These are phyloP conservation scores for Larix kaempferi DNA, from an alignment of 75 land plant genomes.

Conservation along the genomic window DNA sequence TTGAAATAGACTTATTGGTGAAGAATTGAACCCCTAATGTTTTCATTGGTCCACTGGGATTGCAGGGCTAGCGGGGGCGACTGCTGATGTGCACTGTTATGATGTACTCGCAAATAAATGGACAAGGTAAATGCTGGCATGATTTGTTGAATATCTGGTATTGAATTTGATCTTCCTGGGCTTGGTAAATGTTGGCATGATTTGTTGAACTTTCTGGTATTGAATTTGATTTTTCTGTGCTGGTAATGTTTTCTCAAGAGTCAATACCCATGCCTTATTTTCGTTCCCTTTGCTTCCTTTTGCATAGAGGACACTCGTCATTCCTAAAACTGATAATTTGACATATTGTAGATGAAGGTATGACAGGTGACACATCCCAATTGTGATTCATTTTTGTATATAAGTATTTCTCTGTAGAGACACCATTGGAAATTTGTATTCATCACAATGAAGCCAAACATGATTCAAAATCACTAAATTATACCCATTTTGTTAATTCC, in stretches of 20 bases:
- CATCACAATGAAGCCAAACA: background rate
- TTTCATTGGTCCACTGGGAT: conserved; percentile 5
- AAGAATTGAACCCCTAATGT: background rate
- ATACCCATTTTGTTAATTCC: background rate
- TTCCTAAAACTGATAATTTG: background rate
- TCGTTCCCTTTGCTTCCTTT: background rate
- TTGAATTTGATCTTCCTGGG: background rate
- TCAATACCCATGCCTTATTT: too few species aligned
- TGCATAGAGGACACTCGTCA: background rate
- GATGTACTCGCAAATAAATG: conserved; percentile 84
- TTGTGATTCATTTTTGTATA: background rate
- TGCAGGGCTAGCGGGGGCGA: conserved; percentile 95
- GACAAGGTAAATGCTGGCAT: conserved; percentile 60
- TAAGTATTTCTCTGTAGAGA: background rate
- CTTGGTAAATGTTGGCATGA: conserved; percentile 37
- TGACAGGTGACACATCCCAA: background rate
- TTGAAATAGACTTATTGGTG: background rate
- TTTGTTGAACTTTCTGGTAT: background rate
- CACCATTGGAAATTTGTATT: background rate
- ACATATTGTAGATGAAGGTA: background rate
- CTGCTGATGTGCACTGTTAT: conserved; percentile 97
- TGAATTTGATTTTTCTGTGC: background rate
- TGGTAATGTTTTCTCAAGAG: background rate
- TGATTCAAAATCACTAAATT: background rate
- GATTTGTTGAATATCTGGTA: background rate